Percentiles rank a stretch among this genome's conserved stretches.
These are phyloP conservation scores for Fragilariopsis cylindrus DNA, from an alignment of 108 stramenopile genomes.

Conservation along the genomic window DNA sequence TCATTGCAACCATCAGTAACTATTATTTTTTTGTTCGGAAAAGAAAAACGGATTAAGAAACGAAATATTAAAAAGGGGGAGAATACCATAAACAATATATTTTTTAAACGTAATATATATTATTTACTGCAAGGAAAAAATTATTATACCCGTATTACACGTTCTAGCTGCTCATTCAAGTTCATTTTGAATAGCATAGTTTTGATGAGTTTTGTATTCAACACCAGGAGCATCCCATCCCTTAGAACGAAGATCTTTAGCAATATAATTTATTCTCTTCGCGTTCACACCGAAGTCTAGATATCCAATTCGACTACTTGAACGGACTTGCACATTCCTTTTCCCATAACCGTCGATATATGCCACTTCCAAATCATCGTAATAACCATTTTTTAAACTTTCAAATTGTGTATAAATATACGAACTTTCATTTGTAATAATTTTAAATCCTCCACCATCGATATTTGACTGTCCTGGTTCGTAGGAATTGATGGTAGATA, in stretches of 20 bases:
- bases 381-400: constrained; percentile 68
- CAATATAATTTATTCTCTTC: constrained; percentile 80
- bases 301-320: constrained; percentile 74
- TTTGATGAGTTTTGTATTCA: constrained; percentile 60
- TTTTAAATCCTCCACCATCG: constrained; percentile 89
- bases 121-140: background rate
- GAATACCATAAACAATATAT: background rate
- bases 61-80: background rate
- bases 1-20: constrained; percentile 33
- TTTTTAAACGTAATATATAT: background rate
- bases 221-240: constrained; percentile 83
- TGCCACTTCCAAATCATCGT: constrained; percentile 31
- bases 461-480: constrained; percentile 74
- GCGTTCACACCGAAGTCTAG: constrained; percentile 87
- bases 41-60: background rate
- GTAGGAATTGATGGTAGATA: constrained; percentile 62
- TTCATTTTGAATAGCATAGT: constrained; percentile 72
- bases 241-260: constrained; percentile 51
- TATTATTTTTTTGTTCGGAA: constrained; percentile 5
- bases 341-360: constrained; percentile 33
- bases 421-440: constrained; percentile 65
- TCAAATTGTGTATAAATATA: constrained; percentile 86
- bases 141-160: background rate
- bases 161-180: constrained; percentile 5
- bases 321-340: constrained; percentile 66